These are phyloP conservation scores for Achaetomiella virescens DNA, from an alignment of 495 filamentous ascomycete species.

Conservation along the genomic window DNA sequence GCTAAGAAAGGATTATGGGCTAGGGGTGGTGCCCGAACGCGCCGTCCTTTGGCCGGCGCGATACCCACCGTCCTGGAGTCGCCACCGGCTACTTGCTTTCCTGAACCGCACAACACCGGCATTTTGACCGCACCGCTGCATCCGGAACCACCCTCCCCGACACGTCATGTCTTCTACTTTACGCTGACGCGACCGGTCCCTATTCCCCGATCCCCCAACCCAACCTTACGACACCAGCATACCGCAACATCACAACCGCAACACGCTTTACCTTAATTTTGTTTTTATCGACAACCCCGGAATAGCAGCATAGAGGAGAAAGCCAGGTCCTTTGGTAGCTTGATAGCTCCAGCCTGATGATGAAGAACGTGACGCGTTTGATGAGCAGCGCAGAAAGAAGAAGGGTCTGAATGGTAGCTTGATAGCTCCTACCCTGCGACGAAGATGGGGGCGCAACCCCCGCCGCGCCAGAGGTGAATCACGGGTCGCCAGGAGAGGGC, in stretches of 20 bases:
- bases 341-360: conserved; percentile 47
- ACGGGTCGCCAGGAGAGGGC: conserved; percentile 1
- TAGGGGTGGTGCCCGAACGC: neutral
- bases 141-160: conserved; percentile 1
- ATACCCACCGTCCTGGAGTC: neutral
- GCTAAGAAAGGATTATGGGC: neutral
- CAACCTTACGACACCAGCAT: conserved; percentile 12
- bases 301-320: conserved; percentile 26
- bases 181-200: conserved; percentile 13
- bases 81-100: neutral
- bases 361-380: conserved; percentile 8
- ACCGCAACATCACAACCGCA: conserved; percentile 20
- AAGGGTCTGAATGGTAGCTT: conserved; percentile 45
- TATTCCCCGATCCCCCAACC: conserved; percentile 11
- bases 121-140: neutral
- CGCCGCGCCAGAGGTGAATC: conserved; percentile 12
- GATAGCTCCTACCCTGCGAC: conserved; percentile 46
- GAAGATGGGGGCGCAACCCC: conserved; percentile 10
- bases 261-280: conserved; percentile 36
- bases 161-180: conserved; percentile 23
- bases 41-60: neutral
- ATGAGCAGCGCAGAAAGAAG: conserved; percentile 8
- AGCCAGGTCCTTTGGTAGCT: conserved; percentile 43
- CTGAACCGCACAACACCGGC: neutral
- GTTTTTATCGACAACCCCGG: conserved; percentile 30